A percentile compares a stretch with the other conserved stretches of the same genome.
Evolutionary conservation across 768 basidiomycete species (phyloP).

Genomic region (Psilocybe subaeruginosa): DNA sequence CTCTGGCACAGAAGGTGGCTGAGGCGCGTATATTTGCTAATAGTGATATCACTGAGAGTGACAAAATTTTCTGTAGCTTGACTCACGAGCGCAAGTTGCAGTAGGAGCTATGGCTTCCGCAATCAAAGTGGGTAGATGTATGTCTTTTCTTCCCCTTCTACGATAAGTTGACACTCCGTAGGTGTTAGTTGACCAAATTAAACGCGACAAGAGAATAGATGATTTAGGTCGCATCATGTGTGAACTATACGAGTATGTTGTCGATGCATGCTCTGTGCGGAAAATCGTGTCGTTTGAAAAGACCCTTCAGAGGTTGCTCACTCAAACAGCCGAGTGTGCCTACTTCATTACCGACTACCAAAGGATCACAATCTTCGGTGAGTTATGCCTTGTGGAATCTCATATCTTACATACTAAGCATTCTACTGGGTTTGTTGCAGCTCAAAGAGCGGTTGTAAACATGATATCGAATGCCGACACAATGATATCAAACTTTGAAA

Average conservation of each 20-base stretch:
- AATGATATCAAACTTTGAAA: constrained; percentile 1
- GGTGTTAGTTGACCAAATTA: constrained; percentile 1
- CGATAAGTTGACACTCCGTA: background rate
- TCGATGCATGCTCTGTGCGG: background rate
- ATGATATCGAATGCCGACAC: constrained; percentile 1
- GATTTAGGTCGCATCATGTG: background rate
- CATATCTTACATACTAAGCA: background rate
- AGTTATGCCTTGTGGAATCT: background rate
- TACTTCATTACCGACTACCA: constrained; percentile 4
- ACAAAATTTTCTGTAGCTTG: background rate
- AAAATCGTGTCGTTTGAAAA: constrained; percentile 1
- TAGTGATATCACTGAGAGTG: background rate
- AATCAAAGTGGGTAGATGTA: background rate
- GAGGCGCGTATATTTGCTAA: background rate
- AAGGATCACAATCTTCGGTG: background rate
- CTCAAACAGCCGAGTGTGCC: constrained; percentile 2
- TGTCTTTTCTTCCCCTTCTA: background rate
- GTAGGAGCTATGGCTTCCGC: background rate
- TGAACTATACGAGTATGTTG: background rate
- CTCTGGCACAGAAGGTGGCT: background rate
- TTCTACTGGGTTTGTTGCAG: background rate
- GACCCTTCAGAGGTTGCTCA: background rate
- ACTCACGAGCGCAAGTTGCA: background rate
- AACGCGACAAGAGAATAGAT: constrained; percentile 2
- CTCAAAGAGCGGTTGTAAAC: background rate